A percentile compares a stretch with the other conserved stretches of the same genome.
Evolutionary conservation across 768 basidiomycete genomes (phyloP).

Genomic region (Mycena alexandri): DNA sequence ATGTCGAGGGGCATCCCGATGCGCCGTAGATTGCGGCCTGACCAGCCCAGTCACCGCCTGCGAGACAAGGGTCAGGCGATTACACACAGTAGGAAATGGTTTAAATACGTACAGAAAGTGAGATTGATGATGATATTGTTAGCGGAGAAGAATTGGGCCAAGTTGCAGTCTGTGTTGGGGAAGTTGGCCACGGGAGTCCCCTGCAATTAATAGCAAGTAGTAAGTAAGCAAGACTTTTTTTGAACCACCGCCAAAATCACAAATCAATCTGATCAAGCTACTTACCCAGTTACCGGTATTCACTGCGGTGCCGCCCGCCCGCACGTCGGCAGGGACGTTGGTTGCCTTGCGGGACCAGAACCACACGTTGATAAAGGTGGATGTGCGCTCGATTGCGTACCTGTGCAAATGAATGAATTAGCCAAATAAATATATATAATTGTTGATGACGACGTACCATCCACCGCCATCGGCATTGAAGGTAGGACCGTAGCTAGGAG

Average conservation of each 20-base stretch:
- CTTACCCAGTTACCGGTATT: conserved; percentile 70
- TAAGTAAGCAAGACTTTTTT: conserved; percentile 8
- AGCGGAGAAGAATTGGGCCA: conserved; percentile 64
- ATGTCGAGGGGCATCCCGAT: conserved; percentile 68
- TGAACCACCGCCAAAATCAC: background rate
- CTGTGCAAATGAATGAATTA: conserved; percentile 44
- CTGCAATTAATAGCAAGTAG: conserved; percentile 44
- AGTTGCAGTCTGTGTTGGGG: conserved; percentile 70
- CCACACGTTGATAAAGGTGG: conserved; percentile 72
- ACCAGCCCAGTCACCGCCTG: conserved; percentile 73
- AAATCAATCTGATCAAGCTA: background rate
- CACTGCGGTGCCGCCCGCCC: conserved; percentile 52
- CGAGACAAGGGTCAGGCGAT: background rate
- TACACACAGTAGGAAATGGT: background rate
- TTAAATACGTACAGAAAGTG: conserved; percentile 51
- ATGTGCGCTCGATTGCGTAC: conserved; percentile 75
- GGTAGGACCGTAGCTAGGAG: conserved; percentile 65
- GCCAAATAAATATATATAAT: conserved; percentile 12
- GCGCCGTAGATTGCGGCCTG: conserved; percentile 51
- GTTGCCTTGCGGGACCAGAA: conserved; percentile 74
- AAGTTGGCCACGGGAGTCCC: conserved; percentile 71
- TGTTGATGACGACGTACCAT: conserved; percentile 57
- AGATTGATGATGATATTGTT: conserved; percentile 77
- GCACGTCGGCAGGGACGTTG: conserved; percentile 63
- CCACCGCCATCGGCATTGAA: conserved; percentile 73